phyloP scores from a whole-genome alignment of 179 eudicot species.

The Camellia oleifera region DNA sequence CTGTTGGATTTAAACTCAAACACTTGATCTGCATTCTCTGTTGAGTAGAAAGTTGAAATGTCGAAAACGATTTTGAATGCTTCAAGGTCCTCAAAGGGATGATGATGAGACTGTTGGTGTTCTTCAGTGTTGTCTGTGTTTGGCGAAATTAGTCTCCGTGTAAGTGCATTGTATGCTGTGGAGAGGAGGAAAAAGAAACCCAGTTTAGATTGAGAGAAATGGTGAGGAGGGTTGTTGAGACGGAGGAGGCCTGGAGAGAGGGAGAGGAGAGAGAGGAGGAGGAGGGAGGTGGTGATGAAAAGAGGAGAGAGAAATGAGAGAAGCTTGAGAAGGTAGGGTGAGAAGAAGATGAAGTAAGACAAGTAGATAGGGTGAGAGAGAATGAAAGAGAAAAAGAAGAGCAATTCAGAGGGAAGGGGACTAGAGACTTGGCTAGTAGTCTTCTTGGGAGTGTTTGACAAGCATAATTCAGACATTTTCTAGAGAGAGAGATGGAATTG shows the following conservation, averaged over 20 bases:
- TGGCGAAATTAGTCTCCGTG: not conserved
- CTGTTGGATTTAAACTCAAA: not conserved
- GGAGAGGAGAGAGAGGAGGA: constrained; percentile 10
- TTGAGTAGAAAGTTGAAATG: constrained; percentile 15
- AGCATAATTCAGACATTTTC: constrained; percentile 43
- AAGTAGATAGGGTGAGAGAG: constrained; percentile 56
- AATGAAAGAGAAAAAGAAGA: constrained; percentile 28
- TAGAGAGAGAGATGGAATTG: not conserved
- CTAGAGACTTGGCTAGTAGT: constrained; percentile 13
- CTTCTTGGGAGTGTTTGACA: constrained; percentile 16
- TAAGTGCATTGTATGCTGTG: not conserved
- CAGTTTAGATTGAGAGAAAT: constrained; percentile 15
- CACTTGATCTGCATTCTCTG: constrained; percentile 22
- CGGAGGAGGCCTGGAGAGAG: constrained; percentile 22
- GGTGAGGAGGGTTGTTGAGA: not conserved
- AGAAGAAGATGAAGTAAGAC: constrained; percentile 67
- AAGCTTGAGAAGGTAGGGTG: constrained; percentile 60
- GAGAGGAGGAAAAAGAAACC: constrained; percentile 14
- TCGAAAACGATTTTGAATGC: constrained; percentile 46
- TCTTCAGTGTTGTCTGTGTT: not conserved
- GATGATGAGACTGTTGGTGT: constrained; percentile 9
- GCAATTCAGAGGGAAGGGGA: constrained; percentile 29
- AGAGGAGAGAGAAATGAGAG: constrained; percentile 34
- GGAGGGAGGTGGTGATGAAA: constrained; percentile 16
- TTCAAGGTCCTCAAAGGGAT: constrained; percentile 36